Conservation (phyloP, 495 filamentous ascomycete species). For the Penicillium angulare region DNA sequence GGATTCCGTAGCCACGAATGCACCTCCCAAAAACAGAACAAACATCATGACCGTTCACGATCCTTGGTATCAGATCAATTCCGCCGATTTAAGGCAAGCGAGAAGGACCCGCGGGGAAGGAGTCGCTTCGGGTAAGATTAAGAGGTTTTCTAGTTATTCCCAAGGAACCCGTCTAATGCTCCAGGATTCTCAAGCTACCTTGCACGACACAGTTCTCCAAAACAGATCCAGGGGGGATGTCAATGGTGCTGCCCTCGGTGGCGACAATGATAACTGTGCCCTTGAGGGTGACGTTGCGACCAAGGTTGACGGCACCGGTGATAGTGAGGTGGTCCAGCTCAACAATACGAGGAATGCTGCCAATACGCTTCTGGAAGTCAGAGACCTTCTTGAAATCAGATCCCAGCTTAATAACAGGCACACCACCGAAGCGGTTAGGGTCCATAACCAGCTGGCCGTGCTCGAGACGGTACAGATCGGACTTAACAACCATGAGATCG, state of each 20-base stretch:
- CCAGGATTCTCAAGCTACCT: conserved; percentile 90
- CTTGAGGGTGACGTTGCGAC: conserved; percentile 91
- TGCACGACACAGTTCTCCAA: conserved; percentile 99
- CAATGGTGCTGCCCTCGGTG: conserved; percentile 95
- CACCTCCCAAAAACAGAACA: conserved; percentile 26
- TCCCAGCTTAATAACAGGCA: conserved; percentile 99
- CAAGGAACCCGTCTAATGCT: conserved; percentile 67
- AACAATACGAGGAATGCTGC: conserved; percentile 94
- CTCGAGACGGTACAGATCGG: conserved; percentile 98
- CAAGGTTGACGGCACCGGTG: conserved; percentile 94
- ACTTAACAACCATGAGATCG: conserved; percentile 99
- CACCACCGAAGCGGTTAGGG: conserved; percentile 91
- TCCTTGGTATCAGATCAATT: too few species aligned
- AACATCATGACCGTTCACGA: too few species aligned
- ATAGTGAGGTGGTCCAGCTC: conserved; percentile 98
- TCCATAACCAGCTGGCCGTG: conserved; percentile 97
- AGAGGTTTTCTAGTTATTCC: too few species aligned
- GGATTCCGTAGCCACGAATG: conserved; percentile 30
- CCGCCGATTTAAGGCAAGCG: too few species aligned
- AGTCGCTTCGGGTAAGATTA: not conserved
- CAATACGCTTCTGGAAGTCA: conserved; percentile 97
- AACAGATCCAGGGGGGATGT: conserved; percentile 93
- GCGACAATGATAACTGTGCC: conserved; percentile 99
- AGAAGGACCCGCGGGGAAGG: too few species aligned
- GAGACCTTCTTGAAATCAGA: conserved; percentile 99